Evolutionary conservation across 2,329 filamentous ascomycete genomes (phyloP).

Genomic region (Apiospora marii): DNA sequence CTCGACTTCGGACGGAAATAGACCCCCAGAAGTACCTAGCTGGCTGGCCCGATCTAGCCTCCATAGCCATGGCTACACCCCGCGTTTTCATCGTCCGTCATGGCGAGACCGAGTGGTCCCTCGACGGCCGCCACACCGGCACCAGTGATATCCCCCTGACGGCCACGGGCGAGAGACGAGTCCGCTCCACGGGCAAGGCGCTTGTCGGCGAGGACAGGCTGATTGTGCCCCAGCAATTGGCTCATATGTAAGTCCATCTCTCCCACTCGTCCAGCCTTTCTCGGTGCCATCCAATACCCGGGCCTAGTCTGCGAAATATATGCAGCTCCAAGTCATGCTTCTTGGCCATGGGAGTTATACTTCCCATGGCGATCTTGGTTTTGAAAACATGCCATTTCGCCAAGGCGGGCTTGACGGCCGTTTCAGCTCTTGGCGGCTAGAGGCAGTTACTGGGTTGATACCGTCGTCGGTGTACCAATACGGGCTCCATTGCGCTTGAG

Average conservation of each 20-base stretch:
- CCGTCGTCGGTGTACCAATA: not conserved
- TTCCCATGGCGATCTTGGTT: not conserved
- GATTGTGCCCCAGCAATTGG: slow-evolving; percentile 82
- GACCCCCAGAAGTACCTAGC: not conserved
- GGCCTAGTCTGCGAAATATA: not conserved
- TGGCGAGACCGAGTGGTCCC: slow-evolving; percentile 95
- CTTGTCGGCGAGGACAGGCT: slow-evolving; percentile 84
- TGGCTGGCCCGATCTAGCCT: too few species aligned
- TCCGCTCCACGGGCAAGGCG: slow-evolving; percentile 80
- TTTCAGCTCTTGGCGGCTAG: not conserved
- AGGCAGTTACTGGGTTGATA: not conserved
- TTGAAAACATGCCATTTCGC: slow-evolving; percentile 14
- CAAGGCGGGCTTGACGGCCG: not conserved
- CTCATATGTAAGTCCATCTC: slow-evolving; percentile 72
- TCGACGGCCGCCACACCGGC: slow-evolving; percentile 85
- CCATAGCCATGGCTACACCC: slow-evolving; percentile 59
- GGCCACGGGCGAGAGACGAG: slow-evolving; percentile 77
- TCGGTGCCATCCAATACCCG: not conserved
- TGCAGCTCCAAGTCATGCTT: not conserved
- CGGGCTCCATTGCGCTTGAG: not conserved
- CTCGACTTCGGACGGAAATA: not conserved
- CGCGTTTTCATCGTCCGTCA: slow-evolving; percentile 86
- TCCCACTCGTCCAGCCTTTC: not conserved
- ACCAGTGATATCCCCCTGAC: slow-evolving; percentile 88
- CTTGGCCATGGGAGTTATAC: not conserved